These are phyloP conservation scores for Colletotrichum lini DNA, from an alignment of 2,329 filamentous ascomycete species.

Conservation along the genomic window DNA sequence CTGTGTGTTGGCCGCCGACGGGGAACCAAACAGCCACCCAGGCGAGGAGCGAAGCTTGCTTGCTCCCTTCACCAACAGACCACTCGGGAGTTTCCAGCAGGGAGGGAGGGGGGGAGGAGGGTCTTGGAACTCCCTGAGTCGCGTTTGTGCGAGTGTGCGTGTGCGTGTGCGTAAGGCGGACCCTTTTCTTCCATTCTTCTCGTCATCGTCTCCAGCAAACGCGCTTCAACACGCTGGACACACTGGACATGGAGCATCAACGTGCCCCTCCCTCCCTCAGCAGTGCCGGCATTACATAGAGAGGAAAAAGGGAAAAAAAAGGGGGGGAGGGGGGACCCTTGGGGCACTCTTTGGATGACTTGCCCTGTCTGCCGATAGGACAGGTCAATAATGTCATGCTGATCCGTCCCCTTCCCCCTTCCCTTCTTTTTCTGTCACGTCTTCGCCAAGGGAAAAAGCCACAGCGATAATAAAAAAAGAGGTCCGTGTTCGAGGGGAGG, in stretches of 20 bases:
- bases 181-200: not conserved
- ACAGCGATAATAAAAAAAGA: not conserved
- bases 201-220: conserved; percentile 22
- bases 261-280: conserved; percentile 4
- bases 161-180: not conserved
- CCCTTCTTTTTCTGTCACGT: conserved; percentile 7
- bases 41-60: not conserved
- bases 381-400: not conserved
- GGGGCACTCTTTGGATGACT: not conserved
- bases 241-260: conserved; percentile 11
- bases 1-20: not conserved
- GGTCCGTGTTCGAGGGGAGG: conserved; percentile 34
- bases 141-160: not conserved
- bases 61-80: not conserved
- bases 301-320: no score
- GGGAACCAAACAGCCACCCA: not conserved
- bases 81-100: conserved; percentile 4
- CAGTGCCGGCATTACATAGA: conserved; percentile 29
- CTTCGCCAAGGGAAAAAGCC: not conserved
- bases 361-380: not conserved
- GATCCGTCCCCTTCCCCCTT: not conserved
- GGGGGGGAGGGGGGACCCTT: conserved; percentile 14
- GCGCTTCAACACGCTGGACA: not conserved
- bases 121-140: not conserved
- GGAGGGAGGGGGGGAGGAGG: not conserved